These are phyloP conservation scores for Goffeauzyma gilvescens DNA, from an alignment of 768 basidiomycete genomes.

Conservation along the genomic window DNA sequence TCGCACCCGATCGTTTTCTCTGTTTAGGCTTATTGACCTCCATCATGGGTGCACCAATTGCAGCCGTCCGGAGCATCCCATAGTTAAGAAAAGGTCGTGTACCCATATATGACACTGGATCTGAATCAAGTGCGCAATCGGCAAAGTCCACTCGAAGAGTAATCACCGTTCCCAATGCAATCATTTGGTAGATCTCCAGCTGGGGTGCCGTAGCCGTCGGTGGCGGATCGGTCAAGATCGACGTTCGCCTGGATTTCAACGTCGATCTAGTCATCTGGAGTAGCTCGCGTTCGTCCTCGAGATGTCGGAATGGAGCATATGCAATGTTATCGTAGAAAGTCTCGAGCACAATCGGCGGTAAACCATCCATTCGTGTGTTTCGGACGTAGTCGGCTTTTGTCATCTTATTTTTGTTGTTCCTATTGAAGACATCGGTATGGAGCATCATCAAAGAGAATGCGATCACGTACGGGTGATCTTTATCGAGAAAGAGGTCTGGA, in stretches of 20 bases:
- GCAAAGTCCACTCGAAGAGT: conserved; percentile 18
- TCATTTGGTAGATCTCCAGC: conserved; percentile 81
- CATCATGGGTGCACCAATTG: conserved; percentile 22
- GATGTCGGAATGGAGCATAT: conserved; percentile 87
- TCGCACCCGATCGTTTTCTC: conserved; percentile 7
- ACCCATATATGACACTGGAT: conserved; percentile 30
- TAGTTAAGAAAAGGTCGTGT: conserved; percentile 28
- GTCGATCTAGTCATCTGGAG: not conserved
- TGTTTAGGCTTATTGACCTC: conserved; percentile 12
- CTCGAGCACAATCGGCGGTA: conserved; percentile 69
- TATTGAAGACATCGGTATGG: conserved; percentile 95
- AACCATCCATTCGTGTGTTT: conserved; percentile 74
- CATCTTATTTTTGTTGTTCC: conserved; percentile 95
- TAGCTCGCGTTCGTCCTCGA: conserved; percentile 60
- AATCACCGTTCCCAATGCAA: conserved; percentile 28
- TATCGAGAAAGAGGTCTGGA: conserved; percentile 50
- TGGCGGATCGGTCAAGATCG: not conserved
- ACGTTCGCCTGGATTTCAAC: not conserved
- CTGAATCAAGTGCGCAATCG: too few relatives aligned
- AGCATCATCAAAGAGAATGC: conserved; percentile 98
- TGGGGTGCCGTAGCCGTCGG: conserved; percentile 30
- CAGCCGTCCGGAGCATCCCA: conserved; percentile 22
- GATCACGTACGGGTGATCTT: conserved; percentile 85
- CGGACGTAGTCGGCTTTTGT: conserved; percentile 79
- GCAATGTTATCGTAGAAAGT: conserved; percentile 93